Percentiles rank a stretch among this genome's conserved stretches.
Conservation (phyloP, 2,329 filamentous ascomycete species). For the Aspergillus ochraceoroseus region DNA sequence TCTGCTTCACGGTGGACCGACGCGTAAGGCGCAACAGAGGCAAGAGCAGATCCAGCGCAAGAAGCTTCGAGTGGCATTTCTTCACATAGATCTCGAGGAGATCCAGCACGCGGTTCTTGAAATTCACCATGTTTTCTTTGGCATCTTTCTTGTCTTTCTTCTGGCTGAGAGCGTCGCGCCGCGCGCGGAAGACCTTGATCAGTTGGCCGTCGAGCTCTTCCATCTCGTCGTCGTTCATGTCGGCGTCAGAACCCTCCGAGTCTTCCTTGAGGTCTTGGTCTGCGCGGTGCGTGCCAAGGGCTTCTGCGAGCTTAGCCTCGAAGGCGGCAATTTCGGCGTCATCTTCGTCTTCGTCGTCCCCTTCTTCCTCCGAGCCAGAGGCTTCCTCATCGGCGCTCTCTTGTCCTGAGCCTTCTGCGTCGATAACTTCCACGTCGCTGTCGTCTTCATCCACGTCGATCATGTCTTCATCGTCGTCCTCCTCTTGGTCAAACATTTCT, state of each 20-base stretch:
- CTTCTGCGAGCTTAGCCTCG: slow-evolving; percentile 70
- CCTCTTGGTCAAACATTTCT: slow-evolving; percentile 72
- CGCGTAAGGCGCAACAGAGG: slow-evolving; percentile 73
- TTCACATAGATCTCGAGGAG: slow-evolving; percentile 80
- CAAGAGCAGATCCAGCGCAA: slow-evolving; percentile 65
- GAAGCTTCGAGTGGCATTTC: slow-evolving; percentile 63
- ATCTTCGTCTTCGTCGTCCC: slow-evolving; percentile 30
- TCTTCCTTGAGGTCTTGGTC: slow-evolving; percentile 54
- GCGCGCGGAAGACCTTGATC: slow-evolving; percentile 76
- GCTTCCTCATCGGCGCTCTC: slow-evolving; percentile 32
- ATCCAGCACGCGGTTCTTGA: slow-evolving; percentile 91
- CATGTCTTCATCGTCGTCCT: slow-evolving; percentile 51
- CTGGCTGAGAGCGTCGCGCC: slow-evolving; percentile 61
- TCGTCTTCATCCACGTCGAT: slow-evolving; percentile 44
- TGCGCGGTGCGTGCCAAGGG: slow-evolving; percentile 64
- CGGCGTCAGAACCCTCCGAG: slow-evolving; percentile 58
- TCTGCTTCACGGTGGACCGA: slow-evolving; percentile 68
- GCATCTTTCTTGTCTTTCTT: slow-evolving; percentile 85
- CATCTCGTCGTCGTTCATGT: slow-evolving; percentile 97
- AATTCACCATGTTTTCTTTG: slow-evolving; percentile 82
- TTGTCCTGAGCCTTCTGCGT: slow-evolving; percentile 33
- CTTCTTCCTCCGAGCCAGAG: slow-evolving; percentile 43
- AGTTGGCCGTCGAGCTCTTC: slow-evolving; percentile 79
- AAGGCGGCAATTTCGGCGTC: slow-evolving; percentile 56
- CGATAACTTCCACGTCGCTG: slow-evolving; percentile 40